These are phyloP conservation scores for Backusella australiensis DNA, from an alignment of 192 early-diverging fungal species.

Conservation along the genomic window DNA sequence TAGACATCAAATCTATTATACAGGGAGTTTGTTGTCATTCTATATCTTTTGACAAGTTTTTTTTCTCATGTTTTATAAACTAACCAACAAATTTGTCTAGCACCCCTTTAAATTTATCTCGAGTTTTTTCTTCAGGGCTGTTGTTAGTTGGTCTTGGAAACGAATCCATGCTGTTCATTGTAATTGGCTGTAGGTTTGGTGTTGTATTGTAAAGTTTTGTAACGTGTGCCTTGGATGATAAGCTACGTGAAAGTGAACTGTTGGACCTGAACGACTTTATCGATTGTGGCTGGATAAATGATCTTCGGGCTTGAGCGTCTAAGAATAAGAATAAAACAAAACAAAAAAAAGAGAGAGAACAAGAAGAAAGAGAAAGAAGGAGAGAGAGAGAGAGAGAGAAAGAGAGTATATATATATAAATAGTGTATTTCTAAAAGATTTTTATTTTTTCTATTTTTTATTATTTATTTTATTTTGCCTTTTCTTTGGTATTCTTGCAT, in stretches of 20 bases:
- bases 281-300: neutral
- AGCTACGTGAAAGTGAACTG: constrained; percentile 13
- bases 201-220: constrained; percentile 25
- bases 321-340: neutral
- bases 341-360: neutral
- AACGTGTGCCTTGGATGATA: constrained; percentile 12
- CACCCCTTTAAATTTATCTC: constrained; percentile 44
- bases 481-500: neutral
- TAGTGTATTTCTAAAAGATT: neutral
- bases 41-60: neutral
- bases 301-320: neutral
- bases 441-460: too few relatives aligned
- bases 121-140: neutral
- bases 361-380: neutral
- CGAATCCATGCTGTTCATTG: neutral
- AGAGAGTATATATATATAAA: neutral
- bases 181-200: neutral
- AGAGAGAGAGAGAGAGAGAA: neutral
- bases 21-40: neutral
- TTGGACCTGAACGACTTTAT: constrained; percentile 1
- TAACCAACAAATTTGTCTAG: constrained; percentile 48
- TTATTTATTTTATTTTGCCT: neutral
- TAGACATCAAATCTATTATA: neutral
- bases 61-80: constrained; percentile 29
- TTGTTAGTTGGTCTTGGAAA: neutral